These are phyloP conservation scores for Hylodesmum podocarpum DNA, from an alignment of 306 rosid species.

Conservation along the genomic window DNA sequence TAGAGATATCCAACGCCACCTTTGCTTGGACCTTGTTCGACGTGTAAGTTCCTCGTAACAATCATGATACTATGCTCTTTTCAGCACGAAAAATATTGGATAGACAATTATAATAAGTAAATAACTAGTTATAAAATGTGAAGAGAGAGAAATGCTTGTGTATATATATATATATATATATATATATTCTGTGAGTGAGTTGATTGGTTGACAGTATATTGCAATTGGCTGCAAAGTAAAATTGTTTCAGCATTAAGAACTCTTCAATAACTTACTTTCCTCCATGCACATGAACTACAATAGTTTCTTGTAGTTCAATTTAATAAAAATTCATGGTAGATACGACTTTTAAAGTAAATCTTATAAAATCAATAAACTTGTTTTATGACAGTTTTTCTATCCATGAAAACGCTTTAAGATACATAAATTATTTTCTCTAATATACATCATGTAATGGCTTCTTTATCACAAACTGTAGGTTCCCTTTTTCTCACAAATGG, in stretches of 20 bases:
- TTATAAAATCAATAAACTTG: neutral
- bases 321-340: too few species aligned
- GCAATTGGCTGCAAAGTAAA: too few species aligned
- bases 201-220: too few species aligned
- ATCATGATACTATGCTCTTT: neutral
- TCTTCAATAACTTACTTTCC: neutral
- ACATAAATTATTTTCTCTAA: neutral
- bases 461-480: conserved; percentile 52
- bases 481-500: conserved; percentile 94
- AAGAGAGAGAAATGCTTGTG: too few species aligned
- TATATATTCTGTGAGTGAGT: too few species aligned
- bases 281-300: neutral
- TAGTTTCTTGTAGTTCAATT: neutral
- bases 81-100: conserved; percentile 1
- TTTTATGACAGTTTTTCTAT: neutral
- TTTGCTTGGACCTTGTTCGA: conserved; percentile 88
- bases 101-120: too few species aligned
- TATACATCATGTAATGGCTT: neutral
- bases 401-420: too few species aligned
- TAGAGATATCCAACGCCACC: conserved; percentile 85
- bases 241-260: neutral
- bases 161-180: too few species aligned
- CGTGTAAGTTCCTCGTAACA: conserved; percentile 53
- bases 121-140: too few species aligned
- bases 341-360: too few species aligned